phyloP scores from a whole-genome alignment of 805 yeast genomes.

The Wickerhamiella brachini region DNA sequence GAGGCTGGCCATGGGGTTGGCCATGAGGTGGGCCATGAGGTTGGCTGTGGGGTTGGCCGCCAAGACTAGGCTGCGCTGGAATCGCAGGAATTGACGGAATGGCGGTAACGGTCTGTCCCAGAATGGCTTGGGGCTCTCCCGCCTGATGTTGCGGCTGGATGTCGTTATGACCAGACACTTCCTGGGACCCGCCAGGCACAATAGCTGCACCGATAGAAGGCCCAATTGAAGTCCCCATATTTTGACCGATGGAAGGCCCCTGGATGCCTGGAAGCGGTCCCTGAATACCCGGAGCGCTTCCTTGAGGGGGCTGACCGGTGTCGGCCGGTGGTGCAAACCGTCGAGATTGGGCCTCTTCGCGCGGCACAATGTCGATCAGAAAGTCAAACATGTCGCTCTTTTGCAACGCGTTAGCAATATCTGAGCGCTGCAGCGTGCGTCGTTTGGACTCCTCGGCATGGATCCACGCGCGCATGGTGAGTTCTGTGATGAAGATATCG shows the following conservation, averaged over 20 bases:
- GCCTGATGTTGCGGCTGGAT: no score
- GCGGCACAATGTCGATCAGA: constrained; percentile 86
- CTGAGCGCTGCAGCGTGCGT: constrained; percentile 84
- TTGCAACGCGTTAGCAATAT: constrained; percentile 88
- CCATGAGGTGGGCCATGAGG: no score
- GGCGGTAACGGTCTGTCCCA: no score
- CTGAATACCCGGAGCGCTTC: neutral
- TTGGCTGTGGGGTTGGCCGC: no score
- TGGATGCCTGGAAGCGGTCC: neutral
- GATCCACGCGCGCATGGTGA: constrained; percentile 98
- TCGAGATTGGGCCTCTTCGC: constrained; percentile 49
- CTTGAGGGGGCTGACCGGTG: neutral
- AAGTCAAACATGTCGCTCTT: constrained; percentile 97
- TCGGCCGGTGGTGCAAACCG: constrained; percentile 1
- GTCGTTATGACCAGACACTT: no score
- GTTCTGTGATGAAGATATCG: constrained; percentile 90
- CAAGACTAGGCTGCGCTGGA: no score
- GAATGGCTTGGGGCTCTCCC: no score
- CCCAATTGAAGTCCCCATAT: no score
- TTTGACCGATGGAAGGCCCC: neutral
- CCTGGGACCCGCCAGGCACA: no score
- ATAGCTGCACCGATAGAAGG: no score
- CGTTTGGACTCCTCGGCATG: constrained; percentile 95
- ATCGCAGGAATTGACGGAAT: no score
- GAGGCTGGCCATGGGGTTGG: no score